phyloP scores from a whole-genome alignment of 352 stramenopile species.

The Phytophthora cajani region DNA sequence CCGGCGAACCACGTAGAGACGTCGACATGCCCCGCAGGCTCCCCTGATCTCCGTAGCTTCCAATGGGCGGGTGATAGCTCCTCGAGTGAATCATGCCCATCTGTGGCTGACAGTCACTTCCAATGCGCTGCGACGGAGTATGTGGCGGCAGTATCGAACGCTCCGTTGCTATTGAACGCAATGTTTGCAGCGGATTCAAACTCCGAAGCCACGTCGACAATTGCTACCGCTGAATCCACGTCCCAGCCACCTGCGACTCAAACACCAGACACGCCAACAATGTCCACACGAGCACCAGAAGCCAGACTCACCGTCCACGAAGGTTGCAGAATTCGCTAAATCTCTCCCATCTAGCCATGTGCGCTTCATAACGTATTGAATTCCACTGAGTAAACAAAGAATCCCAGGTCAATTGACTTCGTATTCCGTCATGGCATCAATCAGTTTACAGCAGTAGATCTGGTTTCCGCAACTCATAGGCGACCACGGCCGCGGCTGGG shows the following conservation, averaged over 20 bases:
- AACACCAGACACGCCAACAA: background rate
- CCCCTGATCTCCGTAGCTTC: conserved; percentile 4
- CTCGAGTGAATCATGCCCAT: conserved; percentile 17
- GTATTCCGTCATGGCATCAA: background rate
- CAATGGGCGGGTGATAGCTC: conserved; percentile 14
- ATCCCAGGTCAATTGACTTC: background rate
- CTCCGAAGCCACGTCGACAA: background rate
- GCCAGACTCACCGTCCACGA: background rate
- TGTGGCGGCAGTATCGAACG: background rate
- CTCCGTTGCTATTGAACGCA: background rate
- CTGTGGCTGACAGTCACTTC: background rate
- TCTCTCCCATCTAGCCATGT: background rate
- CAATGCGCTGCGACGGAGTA: conserved; percentile 9
- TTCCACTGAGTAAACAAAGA: background rate
- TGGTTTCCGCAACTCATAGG: conserved; percentile 65
- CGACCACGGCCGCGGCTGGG: conserved; percentile 58
- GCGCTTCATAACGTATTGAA: conserved; percentile 2
- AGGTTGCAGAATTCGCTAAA: conserved; percentile 6
- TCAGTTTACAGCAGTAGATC: conserved; percentile 48
- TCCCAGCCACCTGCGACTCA: conserved; percentile 1
- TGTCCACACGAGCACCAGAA: background rate
- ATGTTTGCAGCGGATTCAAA: background rate
- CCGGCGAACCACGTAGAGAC: conserved; percentile 25
- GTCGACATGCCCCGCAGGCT: conserved; percentile 24
- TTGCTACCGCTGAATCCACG: background rate